Conservation (phyloP, 1,139 yeast genomes). For the Ogataea hybrid region DNA sequence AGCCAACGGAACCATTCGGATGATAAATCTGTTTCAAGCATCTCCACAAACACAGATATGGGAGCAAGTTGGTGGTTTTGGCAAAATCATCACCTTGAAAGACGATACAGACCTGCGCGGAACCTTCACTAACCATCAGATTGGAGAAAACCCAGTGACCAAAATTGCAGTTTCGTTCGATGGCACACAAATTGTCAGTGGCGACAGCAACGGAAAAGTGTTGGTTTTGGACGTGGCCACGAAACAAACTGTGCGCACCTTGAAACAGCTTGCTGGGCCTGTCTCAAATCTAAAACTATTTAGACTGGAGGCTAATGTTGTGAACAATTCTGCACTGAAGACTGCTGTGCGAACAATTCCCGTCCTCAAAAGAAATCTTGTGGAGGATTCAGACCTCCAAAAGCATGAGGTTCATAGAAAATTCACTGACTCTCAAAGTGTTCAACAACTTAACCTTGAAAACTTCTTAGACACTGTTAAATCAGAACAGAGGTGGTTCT, state of each 20-base stretch:
- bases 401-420: slow-evolving; percentile 44
- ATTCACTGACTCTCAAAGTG: slow-evolving; percentile 6
- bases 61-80: slow-evolving; percentile 57
- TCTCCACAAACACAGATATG: slow-evolving; percentile 35
- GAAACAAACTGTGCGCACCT: slow-evolving; percentile 67
- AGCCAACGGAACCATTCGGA: slow-evolving; percentile 57
- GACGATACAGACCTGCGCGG: slow-evolving; percentile 48
- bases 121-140: slow-evolving; percentile 59
- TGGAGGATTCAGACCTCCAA: slow-evolving; percentile 38
- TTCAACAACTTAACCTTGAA: slow-evolving; percentile 31
- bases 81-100: slow-evolving; percentile 50
- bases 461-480: slow-evolving; percentile 48
- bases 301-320: slow-evolving; percentile 16
- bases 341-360: slow-evolving; percentile 42
- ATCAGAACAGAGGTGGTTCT: slow-evolving; percentile 51
- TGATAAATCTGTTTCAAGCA: slow-evolving; percentile 50
- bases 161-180: slow-evolving; percentile 65
- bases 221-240: slow-evolving; percentile 72
- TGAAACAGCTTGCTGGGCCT: slow-evolving; percentile 47
- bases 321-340: slow-evolving; percentile 40
- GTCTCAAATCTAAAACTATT: slow-evolving; percentile 26
- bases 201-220: slow-evolving; percentile 69
- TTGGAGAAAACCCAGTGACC: slow-evolving; percentile 39
- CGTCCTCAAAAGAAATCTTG: slow-evolving; percentile 57
- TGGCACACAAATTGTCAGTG: slow-evolving; percentile 71